These are phyloP conservation scores for Torrubiellomyces zombiae DNA, from an alignment of 2,329 filamentous ascomycete genomes.

Conservation along the genomic window DNA sequence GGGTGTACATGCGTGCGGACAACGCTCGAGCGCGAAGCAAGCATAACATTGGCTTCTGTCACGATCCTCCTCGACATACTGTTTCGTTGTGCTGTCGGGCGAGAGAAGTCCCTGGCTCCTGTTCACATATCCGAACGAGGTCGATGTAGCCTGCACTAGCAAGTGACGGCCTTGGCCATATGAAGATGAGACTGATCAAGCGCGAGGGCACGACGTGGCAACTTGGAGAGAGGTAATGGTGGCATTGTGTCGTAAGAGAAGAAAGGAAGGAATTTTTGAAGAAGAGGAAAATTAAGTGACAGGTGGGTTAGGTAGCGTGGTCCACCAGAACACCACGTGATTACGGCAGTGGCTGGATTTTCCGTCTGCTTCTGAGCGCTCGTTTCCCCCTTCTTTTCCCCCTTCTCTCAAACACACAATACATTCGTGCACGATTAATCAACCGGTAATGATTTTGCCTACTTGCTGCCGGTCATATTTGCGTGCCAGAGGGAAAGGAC, in stretches of 20 bases:
- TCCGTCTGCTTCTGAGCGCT: constrained; percentile 3
- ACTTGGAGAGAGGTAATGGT: not conserved
- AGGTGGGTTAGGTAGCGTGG: no score
- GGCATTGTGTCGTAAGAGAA: constrained; percentile 2
- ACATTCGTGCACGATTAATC: constrained; percentile 39
- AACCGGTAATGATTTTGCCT: constrained; percentile 33
- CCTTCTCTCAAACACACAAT: constrained; percentile 31
- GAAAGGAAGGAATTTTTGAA: constrained; percentile 2
- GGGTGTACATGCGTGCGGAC: constrained; percentile 20
- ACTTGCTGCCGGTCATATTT: constrained; percentile 44
- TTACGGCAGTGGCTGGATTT: constrained; percentile 2
- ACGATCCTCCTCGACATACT: not conserved
- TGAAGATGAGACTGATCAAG: no score
- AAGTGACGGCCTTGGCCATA: constrained; percentile 4
- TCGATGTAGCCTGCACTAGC: no score
- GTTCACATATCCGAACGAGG: no score
- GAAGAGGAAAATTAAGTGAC: constrained; percentile 1
- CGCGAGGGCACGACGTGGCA: not conserved
- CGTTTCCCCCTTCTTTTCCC: constrained; percentile 11
- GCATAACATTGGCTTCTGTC: constrained; percentile 3
- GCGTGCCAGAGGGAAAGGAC: constrained; percentile 35
- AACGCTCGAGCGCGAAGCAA: constrained; percentile 1
- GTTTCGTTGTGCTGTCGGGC: not conserved
- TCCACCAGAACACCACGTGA: constrained; percentile 15
- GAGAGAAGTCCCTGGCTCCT: no score